phyloP scores from a whole-genome alignment of 148 eudicot species.

The Bassia scoparia region DNA sequence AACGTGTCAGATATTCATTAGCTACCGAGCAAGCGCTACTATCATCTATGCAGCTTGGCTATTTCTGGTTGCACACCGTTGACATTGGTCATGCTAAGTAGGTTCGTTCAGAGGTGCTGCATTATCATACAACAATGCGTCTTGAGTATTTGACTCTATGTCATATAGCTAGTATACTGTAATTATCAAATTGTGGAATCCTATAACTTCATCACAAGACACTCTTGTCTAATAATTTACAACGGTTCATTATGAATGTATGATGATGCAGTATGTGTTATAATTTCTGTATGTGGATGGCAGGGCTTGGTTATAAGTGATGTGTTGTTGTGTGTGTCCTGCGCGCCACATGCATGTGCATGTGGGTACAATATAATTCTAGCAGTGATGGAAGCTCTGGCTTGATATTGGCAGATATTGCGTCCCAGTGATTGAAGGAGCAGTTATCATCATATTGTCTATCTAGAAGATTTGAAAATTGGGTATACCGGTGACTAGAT shows the following conservation, averaged over 20 bases:
- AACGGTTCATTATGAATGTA: not conserved
- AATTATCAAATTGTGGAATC: not conserved
- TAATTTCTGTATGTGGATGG: not conserved
- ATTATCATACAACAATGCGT: not conserved
- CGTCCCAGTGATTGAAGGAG: constrained; percentile 99
- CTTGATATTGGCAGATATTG: constrained; percentile 64
- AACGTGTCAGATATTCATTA: constrained; percentile 93
- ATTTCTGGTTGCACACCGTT: constrained; percentile 96
- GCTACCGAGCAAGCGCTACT: constrained; percentile 94
- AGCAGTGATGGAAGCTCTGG: constrained; percentile 9
- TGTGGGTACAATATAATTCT: not conserved
- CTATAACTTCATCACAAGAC: not conserved
- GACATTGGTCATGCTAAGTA: constrained; percentile 97
- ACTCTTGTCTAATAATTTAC: not conserved
- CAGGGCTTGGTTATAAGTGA: not conserved
- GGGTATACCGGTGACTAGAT: too few relatives aligned
- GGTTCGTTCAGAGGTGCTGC: constrained; percentile 37
- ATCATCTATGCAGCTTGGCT: constrained; percentile 91
- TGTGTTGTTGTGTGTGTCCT: not conserved
- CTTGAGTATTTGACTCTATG: not conserved
- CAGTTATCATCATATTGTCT: constrained; percentile 97
- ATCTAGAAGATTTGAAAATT: constrained; percentile 85
- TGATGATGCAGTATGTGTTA: too few relatives aligned
- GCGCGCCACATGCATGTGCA: not conserved
- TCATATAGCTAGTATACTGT: not conserved